phyloP scores from a whole-genome alignment of 2,329 filamentous ascomycete genomes.

The Venturia effusa region DNA sequence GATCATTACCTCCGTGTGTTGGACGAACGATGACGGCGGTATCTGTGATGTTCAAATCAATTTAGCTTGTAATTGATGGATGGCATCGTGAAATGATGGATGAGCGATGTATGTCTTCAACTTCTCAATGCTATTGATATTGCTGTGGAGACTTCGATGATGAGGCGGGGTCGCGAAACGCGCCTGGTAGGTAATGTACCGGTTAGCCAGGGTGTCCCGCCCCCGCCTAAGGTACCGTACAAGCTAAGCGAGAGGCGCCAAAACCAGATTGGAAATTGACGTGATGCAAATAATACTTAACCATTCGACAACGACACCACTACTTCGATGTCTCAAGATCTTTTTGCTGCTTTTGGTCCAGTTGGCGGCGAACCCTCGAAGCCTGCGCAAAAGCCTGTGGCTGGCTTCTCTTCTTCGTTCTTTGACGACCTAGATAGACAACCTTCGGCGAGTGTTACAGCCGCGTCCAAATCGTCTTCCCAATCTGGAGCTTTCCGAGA shows the following conservation, averaged over 20 bases:
- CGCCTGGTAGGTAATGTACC: no score
- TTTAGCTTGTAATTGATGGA: no score
- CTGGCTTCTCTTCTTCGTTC: slow-evolving; percentile 1
- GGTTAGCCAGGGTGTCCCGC: no score
- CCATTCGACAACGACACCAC: background rate
- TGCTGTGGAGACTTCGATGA: no score
- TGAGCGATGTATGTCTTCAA: no score
- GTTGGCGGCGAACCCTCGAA: background rate
- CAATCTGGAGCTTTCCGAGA: background rate
- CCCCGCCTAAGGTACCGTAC: no score
- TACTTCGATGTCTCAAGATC: slow-evolving; percentile 11
- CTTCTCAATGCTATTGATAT: no score
- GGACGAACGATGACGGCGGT: no score
- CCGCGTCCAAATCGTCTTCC: background rate
- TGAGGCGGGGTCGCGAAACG: no score
- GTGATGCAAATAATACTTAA: background rate
- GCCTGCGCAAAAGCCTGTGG: background rate
- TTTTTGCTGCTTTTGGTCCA: slow-evolving; percentile 10
- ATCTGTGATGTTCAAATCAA: no score
- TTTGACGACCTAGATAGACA: slow-evolving; percentile 8
- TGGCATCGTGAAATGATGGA: no score
- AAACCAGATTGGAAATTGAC: background rate
- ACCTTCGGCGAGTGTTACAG: background rate
- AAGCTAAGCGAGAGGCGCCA: background rate
- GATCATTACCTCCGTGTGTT: no score